Evolutionary conservation across 2,329 filamentous ascomycete genomes (phyloP), one percentile per base, ranked within the genome.

Genomic region (Fusarium sp.): DNA sequence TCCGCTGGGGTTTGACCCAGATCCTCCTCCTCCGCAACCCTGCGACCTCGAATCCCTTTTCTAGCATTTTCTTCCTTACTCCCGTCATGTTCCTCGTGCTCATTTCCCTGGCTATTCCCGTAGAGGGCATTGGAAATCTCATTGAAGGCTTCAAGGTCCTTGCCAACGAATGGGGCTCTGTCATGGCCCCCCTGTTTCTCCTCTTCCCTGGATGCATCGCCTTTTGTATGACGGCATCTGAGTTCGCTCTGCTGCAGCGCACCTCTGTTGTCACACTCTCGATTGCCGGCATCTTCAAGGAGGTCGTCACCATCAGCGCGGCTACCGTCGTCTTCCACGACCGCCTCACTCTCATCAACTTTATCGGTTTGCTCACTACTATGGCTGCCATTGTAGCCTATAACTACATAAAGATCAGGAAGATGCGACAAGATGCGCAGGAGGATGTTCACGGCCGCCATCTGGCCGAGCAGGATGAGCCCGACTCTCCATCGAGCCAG

Each of bases 261-360:
- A 98, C 96, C 1, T 97, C 94, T 2, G 97, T 99, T 63, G 97
- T 99, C 61, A 98, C 97, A 0, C 88, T 99, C 54, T 97, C 94
- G 61, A 98, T 99, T 77, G 97, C 95, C 72, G 97, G 97, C 70
- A 98, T 99, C 71, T 98, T 99, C 88, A 99, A 99, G 82, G 97
- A 99, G 85, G 97, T 98, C 45, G 92, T 99, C 65, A 99, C 97
- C 15, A 98, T 99, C 79, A 92, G 91, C 45, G 95, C 95, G 1
- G 96, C 96, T 0, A 93, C 95, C 10, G 82, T 97, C 32, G 91
- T 98, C 5, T 99, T 98, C 85, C 90, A 97, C 78, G 97, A 99
- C 81, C 90, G 89, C 58, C 89, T 99, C 54, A 98, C 95, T 0
- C 86, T 92, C 0, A 90, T 99, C 85, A 99, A 99, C 82, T 86